These are phyloP conservation scores for Artemisia argyi DNA, from an alignment of 129 eudicot species.

Conservation along the genomic window DNA sequence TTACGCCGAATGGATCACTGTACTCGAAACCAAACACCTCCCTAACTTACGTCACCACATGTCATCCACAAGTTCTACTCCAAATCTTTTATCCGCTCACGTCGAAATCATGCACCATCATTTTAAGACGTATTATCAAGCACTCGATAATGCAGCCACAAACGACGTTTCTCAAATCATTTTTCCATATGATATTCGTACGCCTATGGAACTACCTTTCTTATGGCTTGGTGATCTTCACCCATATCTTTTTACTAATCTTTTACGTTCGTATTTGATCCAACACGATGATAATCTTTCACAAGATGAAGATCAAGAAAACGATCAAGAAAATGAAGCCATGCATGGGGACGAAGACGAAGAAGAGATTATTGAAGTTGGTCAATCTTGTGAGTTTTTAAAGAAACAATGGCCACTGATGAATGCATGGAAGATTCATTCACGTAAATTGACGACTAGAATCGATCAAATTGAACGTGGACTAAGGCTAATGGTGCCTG, in stretches of 20 bases:
- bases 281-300: conserved; percentile 24
- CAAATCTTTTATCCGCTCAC: conserved; percentile 65
- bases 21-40: conserved; percentile 61
- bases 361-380: conserved; percentile 33
- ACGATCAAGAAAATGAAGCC: conserved; percentile 6
- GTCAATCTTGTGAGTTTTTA: conserved; percentile 36
- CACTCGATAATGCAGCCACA: conserved; percentile 75
- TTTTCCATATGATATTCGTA: conserved; percentile 66
- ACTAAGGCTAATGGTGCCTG: conserved; percentile 85
- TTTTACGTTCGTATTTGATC: conserved; percentile 63
- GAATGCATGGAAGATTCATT: conserved; percentile 60
- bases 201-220: conserved; percentile 70
- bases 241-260: conserved; percentile 83
- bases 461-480: conserved; percentile 87
- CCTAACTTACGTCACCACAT: conserved; percentile 71
- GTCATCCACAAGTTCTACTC: conserved; percentile 45
- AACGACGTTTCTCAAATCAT: conserved; percentile 65
- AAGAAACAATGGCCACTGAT: conserved; percentile 48
- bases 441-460: conserved; percentile 30
- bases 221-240: conserved; percentile 94
- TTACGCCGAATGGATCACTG: conserved; percentile 63
- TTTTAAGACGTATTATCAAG: conserved; percentile 67
- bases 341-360: conserved; percentile 18
- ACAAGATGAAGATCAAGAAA: conserved; percentile 13
- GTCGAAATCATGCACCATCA: conserved; percentile 65